A percentile compares a stretch with the other conserved stretches of the same genome.
Conservation (phyloP, 1,284 basidiomycete genomes). For the Cryptococcus sp. region DNA sequence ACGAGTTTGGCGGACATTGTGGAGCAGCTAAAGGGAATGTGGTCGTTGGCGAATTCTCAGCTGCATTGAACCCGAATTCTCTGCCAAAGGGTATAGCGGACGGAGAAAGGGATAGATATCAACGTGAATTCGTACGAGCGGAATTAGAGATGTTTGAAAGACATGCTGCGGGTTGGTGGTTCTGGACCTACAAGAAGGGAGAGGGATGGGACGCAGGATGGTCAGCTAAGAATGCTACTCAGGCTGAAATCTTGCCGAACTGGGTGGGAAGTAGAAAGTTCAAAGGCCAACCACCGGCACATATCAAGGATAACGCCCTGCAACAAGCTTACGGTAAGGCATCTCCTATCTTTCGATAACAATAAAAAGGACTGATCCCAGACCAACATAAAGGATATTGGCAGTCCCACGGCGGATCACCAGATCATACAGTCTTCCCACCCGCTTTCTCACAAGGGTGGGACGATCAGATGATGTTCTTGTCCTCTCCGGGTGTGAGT, state of each 20-base stretch:
- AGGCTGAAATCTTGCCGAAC: slow-evolving; percentile 59
- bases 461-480: slow-evolving; percentile 63
- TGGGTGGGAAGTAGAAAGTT: slow-evolving; percentile 48
- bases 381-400: slow-evolving; percentile 60
- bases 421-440: slow-evolving; percentile 64
- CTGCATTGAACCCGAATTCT: slow-evolving; percentile 66
- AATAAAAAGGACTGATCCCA: slow-evolving; percentile 20
- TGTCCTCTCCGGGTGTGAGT: slow-evolving; percentile 40
- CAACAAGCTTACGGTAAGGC: slow-evolving; percentile 51
- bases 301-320: slow-evolving; percentile 46
- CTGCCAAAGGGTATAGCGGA: slow-evolving; percentile 52
- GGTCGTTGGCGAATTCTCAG: slow-evolving; percentile 81
- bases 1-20: slow-evolving; percentile 17
- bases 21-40: slow-evolving; percentile 55
- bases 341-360: not conserved
- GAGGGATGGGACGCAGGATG: slow-evolving; percentile 67
- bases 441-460: slow-evolving; percentile 65
- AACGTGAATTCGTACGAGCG: slow-evolving; percentile 58
- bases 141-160: slow-evolving; percentile 67
- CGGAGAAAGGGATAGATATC: slow-evolving; percentile 52
- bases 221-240: slow-evolving; percentile 67
- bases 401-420: slow-evolving; percentile 51
- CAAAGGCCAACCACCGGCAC: slow-evolving; percentile 28
- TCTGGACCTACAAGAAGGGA: slow-evolving; percentile 84
- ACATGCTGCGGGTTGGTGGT: slow-evolving; percentile 71